phyloP scores from a whole-genome alignment of 805 yeast genomes.

The Teunomyces tritomae region DNA sequence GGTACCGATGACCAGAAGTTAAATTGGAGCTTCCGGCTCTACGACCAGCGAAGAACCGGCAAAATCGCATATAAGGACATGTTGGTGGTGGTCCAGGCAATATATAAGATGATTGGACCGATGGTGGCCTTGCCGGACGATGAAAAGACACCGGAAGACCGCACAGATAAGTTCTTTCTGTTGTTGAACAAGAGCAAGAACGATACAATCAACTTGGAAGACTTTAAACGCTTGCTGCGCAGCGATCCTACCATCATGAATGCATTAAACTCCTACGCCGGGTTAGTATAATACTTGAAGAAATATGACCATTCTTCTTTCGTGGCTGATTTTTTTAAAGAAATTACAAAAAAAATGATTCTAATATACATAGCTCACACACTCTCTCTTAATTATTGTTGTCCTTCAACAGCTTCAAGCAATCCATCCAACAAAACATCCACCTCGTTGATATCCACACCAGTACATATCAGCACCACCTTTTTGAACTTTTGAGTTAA shows the following conservation, averaged over 20 bases:
- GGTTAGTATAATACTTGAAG: slow-evolving; percentile 46
- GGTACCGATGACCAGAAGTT: slow-evolving; percentile 84
- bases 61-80: slow-evolving; percentile 73
- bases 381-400: slow-evolving; percentile 27
- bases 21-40: slow-evolving; percentile 84
- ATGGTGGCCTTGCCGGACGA: slow-evolving; percentile 88
- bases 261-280: slow-evolving; percentile 78
- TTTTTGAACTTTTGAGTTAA: slow-evolving; percentile 69
- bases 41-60: slow-evolving; percentile 82
- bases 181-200: slow-evolving; percentile 69
- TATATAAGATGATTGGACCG: slow-evolving; percentile 93
- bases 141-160: slow-evolving; percentile 85
- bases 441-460: slow-evolving; percentile 77
- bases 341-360: background rate
- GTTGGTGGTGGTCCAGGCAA: slow-evolving; percentile 73
- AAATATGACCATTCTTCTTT: background rate
- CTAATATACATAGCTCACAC: background rate
- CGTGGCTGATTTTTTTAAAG: background rate
- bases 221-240: slow-evolving; percentile 78
- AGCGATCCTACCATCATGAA: slow-evolving; percentile 72
- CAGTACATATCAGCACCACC: slow-evolving; percentile 87
- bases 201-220: slow-evolving; percentile 67
- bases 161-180: slow-evolving; percentile 78
- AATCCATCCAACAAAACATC: slow-evolving; percentile 80
- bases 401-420: slow-evolving; percentile 85